phyloP scores from a whole-genome alignment of 78 protist species.

The Planoprotostelium fungivorum region DNA sequence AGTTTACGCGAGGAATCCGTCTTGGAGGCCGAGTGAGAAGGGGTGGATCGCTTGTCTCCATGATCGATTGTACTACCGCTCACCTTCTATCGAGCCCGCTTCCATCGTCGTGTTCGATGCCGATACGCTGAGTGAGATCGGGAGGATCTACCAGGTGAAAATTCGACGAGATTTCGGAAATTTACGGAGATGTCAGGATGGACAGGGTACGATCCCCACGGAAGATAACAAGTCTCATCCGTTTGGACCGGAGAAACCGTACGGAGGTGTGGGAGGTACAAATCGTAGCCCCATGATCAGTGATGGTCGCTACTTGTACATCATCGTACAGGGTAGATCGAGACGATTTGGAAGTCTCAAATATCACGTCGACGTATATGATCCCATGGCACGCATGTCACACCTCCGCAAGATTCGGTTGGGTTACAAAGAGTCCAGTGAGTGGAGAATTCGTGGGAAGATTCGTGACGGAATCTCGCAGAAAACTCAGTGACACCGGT shows the following conservation, averaged over 20 bases:
- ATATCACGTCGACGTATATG: constrained; percentile 52
- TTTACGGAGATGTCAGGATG: constrained; percentile 25
- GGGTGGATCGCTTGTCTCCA: constrained; percentile 43
- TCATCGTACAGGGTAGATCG: constrained; percentile 34
- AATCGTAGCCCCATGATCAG: constrained; percentile 46
- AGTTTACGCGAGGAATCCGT: constrained; percentile 25
- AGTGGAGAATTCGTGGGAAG: neutral
- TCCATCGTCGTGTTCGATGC: constrained; percentile 47
- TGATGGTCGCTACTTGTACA: constrained; percentile 47
- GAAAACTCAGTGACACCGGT: constrained; percentile 23
- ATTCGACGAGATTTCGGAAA: neutral
- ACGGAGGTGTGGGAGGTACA: constrained; percentile 14
- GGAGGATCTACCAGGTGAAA: constrained; percentile 9
- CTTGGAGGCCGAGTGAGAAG: constrained; percentile 43
- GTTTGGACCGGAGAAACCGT: constrained; percentile 31
- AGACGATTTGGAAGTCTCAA: constrained; percentile 20
- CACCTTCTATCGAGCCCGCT: constrained; percentile 41
- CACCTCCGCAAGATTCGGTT: constrained; percentile 29
- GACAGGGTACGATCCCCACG: constrained; percentile 23
- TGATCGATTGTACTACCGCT: constrained; percentile 41
- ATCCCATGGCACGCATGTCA: constrained; percentile 22
- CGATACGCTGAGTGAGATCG: constrained; percentile 27
- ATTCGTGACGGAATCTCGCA: neutral
- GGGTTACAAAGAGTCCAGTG: constrained; percentile 29
- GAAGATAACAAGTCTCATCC: constrained; percentile 31